These are phyloP conservation scores for Komagataella pastoris DNA, from an alignment of 805 yeast species.

Conservation along the genomic window DNA sequence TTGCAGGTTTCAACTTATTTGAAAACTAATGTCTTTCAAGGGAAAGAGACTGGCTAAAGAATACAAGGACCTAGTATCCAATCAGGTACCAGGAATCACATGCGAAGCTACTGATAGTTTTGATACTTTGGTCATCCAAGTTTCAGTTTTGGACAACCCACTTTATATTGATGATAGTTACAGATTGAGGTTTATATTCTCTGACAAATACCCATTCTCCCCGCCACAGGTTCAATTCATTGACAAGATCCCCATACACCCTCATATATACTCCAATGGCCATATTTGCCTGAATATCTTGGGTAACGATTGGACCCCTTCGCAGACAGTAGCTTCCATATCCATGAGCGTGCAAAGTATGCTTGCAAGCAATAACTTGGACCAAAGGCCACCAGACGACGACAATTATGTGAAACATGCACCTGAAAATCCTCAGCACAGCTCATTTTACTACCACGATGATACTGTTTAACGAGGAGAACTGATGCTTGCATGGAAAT, in stretches of 20 bases:
- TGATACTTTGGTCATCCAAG: conserved; percentile 20
- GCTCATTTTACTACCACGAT: conserved; percentile 45
- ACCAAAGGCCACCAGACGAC: conserved; percentile 48
- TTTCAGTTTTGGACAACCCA: conserved; percentile 20
- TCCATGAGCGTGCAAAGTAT: conserved; percentile 52
- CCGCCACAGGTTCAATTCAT: conserved; percentile 46
- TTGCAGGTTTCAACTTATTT: background rate
- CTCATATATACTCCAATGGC: conserved; percentile 65
- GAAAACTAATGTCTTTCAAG: background rate
- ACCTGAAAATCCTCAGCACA: conserved; percentile 40
- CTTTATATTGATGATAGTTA: conserved; percentile 23
- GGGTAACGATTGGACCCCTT: conserved; percentile 59
- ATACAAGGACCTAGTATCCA: background rate
- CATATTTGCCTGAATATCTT: conserved; percentile 63
- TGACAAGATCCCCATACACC: conserved; percentile 48
- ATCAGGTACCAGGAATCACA: background rate
- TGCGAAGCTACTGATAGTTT: background rate
- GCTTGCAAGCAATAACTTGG: conserved; percentile 32
- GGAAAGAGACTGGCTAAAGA: background rate
- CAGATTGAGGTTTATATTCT: conserved; percentile 28
- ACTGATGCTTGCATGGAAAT: background rate
- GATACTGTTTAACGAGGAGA: conserved; percentile 22
- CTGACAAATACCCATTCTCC: conserved; percentile 39
- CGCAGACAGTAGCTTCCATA: conserved; percentile 34
- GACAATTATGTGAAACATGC: conserved; percentile 33